Evolutionary conservation across 305 asterid species (phyloP).

Genomic region (Solanum hybrid): DNA sequence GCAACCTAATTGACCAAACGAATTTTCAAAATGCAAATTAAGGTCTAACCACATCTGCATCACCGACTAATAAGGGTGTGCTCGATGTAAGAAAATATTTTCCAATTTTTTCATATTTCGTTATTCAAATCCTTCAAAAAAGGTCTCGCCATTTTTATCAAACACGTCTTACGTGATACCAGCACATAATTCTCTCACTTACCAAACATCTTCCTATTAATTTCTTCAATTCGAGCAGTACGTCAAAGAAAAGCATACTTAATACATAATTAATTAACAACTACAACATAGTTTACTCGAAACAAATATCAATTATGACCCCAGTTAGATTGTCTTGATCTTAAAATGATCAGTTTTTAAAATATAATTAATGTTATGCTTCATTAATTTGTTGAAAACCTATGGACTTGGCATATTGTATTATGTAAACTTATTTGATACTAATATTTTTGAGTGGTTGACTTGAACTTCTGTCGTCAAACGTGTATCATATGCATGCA

Average conservation of each 20-base stretch:
- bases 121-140: not conserved
- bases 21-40: not conserved
- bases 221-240: not conserved
- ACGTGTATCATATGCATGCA: not conserved
- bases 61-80: not conserved
- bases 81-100: not conserved
- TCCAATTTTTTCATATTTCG: not conserved
- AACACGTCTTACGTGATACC: not conserved
- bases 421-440: not conserved
- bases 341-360: not conserved
- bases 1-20: not conserved
- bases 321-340: not conserved
- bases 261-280: not conserved
- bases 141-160: not conserved
- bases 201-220: not conserved
- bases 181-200: not conserved
- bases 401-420: not conserved
- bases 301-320: not conserved
- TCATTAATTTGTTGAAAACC: not conserved
- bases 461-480: not conserved
- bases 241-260: not conserved
- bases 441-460: not conserved
- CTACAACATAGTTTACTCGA: not conserved
- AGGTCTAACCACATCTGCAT: not conserved
- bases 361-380: not conserved